A percentile compares a stretch with the other conserved stretches of the same genome.
Conservation (phyloP, 1,139 yeast species). For the Zygosaccharomyces sapae region DNA sequence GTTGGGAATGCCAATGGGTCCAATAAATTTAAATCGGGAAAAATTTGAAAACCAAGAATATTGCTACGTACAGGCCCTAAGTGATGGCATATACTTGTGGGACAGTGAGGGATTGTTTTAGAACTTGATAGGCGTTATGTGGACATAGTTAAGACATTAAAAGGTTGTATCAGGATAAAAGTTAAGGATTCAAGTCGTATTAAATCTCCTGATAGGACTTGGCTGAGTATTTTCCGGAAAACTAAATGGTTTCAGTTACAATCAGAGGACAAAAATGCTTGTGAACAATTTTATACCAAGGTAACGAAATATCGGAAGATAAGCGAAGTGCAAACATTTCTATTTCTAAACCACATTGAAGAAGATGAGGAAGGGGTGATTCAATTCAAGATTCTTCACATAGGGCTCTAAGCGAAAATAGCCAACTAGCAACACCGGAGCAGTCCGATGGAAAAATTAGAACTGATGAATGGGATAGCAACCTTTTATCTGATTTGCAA, state of each 20-base stretch:
- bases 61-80: slow-evolving; percentile 18
- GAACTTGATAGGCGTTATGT: slow-evolving; percentile 19
- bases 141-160: slow-evolving; percentile 14
- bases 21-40: not conserved
- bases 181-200: slow-evolving; percentile 10
- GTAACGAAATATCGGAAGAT: slow-evolving; percentile 20
- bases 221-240: slow-evolving; percentile 10
- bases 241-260: slow-evolving; percentile 19
- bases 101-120: slow-evolving; percentile 17
- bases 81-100: slow-evolving; percentile 23
- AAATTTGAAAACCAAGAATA: not conserved
- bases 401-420: slow-evolving; percentile 2
- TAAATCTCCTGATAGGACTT: slow-evolving; percentile 4
- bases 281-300: slow-evolving; percentile 13
- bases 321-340: slow-evolving; percentile 25
- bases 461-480: slow-evolving; percentile 23
- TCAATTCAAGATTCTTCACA: slow-evolving; percentile 7
- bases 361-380: slow-evolving; percentile 10
- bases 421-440: slow-evolving; percentile 21
- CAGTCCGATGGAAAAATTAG: slow-evolving; percentile 16
- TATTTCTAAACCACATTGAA: slow-evolving; percentile 20
- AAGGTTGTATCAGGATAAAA: slow-evolving; percentile 16
- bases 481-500: slow-evolving; percentile 9
- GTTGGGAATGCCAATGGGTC: slow-evolving; percentile 1
- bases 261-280: slow-evolving; percentile 6